Evolutionary conservation across 768 basidiomycete genomes (phyloP).

Genomic region (Russula olivacea): DNA sequence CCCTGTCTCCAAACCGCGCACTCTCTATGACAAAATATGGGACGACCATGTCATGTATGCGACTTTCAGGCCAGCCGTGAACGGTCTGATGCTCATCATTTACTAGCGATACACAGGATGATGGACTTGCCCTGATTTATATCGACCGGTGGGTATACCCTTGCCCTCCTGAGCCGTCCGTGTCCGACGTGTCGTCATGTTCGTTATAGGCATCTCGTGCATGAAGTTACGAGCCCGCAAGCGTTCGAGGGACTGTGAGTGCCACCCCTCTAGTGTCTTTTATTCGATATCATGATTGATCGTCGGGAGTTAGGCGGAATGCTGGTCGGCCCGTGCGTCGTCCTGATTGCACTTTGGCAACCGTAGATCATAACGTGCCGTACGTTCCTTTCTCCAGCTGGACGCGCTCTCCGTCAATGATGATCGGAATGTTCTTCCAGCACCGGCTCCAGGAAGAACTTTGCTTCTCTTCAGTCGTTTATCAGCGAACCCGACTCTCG

Average conservation of each 20-base stretch:
- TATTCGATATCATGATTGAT: not conserved
- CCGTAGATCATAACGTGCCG: constrained; percentile 57
- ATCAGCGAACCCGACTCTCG: constrained; percentile 54
- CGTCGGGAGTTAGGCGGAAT: constrained; percentile 34
- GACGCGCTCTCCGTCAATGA: constrained; percentile 6
- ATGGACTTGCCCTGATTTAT: constrained; percentile 76
- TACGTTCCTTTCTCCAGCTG: constrained; percentile 23
- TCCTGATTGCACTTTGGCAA: constrained; percentile 60
- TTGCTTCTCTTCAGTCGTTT: constrained; percentile 44
- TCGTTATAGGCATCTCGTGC: constrained; percentile 45
- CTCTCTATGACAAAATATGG: constrained; percentile 97
- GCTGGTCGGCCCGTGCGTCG: constrained; percentile 52
- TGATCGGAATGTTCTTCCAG: constrained; percentile 28
- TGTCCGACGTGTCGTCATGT: constrained; percentile 13
- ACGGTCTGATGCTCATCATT: not conserved
- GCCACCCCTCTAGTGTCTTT: not conserved
- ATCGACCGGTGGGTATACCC: constrained; percentile 41
- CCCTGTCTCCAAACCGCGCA: constrained; percentile 60
- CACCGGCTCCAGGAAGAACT: constrained; percentile 46
- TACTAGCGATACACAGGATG: constrained; percentile 60
- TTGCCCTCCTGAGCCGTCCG: not conserved
- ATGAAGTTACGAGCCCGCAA: constrained; percentile 61
- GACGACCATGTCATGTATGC: constrained; percentile 91
- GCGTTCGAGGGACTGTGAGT: constrained; percentile 53
- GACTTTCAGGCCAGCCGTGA: not conserved